A percentile compares a stretch with the other conserved stretches of the same genome.
phyloP scores from a whole-genome alignment of 371 early-diverging fungal genomes.

The Phascolomyces articulosus region DNA sequence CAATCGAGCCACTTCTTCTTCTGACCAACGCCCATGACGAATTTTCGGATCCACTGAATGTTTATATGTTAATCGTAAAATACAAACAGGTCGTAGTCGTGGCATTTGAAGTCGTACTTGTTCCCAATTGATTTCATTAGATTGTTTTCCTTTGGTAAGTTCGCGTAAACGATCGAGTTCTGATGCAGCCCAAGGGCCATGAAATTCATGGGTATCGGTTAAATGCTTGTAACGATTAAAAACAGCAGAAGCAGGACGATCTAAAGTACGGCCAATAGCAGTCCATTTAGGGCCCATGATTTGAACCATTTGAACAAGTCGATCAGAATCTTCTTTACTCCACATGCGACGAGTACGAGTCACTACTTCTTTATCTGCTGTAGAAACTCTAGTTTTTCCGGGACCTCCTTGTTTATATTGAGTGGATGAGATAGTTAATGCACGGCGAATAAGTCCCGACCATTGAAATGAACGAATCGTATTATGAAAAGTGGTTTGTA shows the following conservation, averaged over 20 bases:
- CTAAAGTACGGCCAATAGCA: constrained; percentile 15
- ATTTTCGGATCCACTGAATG: constrained; percentile 29
- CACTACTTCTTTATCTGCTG: no score
- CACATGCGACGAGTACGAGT: constrained; percentile 15
- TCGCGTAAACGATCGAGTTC: constrained; percentile 25
- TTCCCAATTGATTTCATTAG: constrained; percentile 26
- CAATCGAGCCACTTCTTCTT: constrained; percentile 26
- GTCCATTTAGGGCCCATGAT: constrained; percentile 10
- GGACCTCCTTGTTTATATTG: background rate
- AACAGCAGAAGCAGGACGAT: constrained; percentile 20
- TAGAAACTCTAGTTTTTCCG: no score
- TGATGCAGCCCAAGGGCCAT: constrained; percentile 36
- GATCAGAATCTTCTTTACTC: constrained; percentile 15
- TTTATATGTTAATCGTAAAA: constrained; percentile 29
- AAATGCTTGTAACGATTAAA: constrained; percentile 25
- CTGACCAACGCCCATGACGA: constrained; percentile 40
- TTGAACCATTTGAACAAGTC: constrained; percentile 2
- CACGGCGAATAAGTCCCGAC: background rate
- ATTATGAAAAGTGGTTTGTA: background rate
- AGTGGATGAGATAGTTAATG: background rate
- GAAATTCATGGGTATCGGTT: background rate
- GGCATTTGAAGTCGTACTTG: constrained; percentile 27
- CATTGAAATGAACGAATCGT: background rate
- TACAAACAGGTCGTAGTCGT: constrained; percentile 12
- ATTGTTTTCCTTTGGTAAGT: constrained; percentile 15